phyloP scores from a whole-genome alignment of 805 yeast genomes.

The Candida ficus region DNA sequence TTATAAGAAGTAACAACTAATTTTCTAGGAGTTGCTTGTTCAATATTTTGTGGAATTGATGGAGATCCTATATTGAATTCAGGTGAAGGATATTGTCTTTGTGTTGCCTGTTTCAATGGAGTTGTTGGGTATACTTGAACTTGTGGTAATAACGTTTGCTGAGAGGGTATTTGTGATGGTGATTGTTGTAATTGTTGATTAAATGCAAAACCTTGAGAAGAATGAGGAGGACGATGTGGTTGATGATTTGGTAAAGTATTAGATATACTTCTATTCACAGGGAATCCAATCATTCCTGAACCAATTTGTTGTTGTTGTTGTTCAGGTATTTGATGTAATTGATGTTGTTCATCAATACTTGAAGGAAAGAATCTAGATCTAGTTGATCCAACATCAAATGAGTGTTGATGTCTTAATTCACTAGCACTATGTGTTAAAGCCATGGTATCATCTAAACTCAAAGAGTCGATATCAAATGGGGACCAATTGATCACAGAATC shows the following conservation, averaged over 20 bases:
- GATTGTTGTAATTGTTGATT: neutral
- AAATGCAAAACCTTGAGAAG: neutral
- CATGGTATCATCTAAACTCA: constrained; percentile 17
- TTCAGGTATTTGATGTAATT: neutral
- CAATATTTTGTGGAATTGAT: neutral
- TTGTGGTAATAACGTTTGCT: neutral
- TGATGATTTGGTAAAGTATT: neutral
- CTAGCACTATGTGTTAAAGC: neutral
- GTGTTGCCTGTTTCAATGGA: neutral
- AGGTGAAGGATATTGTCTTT: neutral
- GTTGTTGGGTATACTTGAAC: neutral
- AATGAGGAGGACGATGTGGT: no score
- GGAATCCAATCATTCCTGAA: neutral
- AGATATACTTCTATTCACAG: neutral
- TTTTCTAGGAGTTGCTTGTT: neutral
- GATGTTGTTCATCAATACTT: constrained; percentile 1
- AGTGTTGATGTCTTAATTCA: constrained; percentile 6
- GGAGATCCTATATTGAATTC: neutral
- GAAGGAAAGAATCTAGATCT: constrained; percentile 26
- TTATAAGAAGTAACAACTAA: constrained; percentile 4
- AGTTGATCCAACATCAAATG: constrained; percentile 8
- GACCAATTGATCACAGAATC: constrained; percentile 25
- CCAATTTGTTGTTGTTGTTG: neutral
- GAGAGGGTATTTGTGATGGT: neutral
- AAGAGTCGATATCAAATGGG: constrained; percentile 20